A percentile compares a stretch with the other conserved stretches of the same genome.
These are phyloP conservation scores for Colletotrichum plurivorum DNA, from an alignment of 2,329 filamentous ascomycete species.

Conservation along the genomic window DNA sequence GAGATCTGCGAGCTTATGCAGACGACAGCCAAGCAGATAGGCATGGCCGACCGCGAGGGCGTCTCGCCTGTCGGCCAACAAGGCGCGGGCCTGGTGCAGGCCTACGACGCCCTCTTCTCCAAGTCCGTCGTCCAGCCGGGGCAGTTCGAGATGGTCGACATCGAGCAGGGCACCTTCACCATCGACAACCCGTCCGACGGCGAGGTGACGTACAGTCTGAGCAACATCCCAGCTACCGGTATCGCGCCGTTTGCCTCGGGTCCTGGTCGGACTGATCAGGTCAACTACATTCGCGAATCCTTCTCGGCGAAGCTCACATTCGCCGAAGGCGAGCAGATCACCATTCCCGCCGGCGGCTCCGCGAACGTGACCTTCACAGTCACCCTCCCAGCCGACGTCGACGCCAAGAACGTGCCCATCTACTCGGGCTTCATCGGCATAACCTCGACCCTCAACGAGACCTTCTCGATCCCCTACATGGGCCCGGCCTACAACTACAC, in stretches of 20 bases:
- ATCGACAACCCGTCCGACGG: constrained; percentile 67
- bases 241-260: constrained; percentile 63
- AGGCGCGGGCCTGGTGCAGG: constrained; percentile 34
- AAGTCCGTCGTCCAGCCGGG: constrained; percentile 60
- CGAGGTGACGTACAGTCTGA: constrained; percentile 65
- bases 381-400: constrained; percentile 53
- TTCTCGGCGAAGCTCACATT: constrained; percentile 61
- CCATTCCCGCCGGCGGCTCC: constrained; percentile 56
- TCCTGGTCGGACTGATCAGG: background rate
- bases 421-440: constrained; percentile 60
- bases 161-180: constrained; percentile 65
- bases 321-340: constrained; percentile 54
- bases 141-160: constrained; percentile 74
- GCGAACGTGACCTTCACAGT: constrained; percentile 61
- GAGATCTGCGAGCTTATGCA: constrained; percentile 50
- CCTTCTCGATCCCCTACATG: constrained; percentile 57
- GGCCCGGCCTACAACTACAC: constrained; percentile 54
- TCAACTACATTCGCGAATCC: constrained; percentile 44
- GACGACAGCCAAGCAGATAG: constrained; percentile 47
- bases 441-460: constrained; percentile 48
- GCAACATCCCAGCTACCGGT: constrained; percentile 64
- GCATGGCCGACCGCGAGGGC: constrained; percentile 36
- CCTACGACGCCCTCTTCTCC: constrained; percentile 24
- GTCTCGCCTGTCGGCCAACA: constrained; percentile 32
- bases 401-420: constrained; percentile 53